These are phyloP conservation scores for Penicillium herquei DNA, from an alignment of 495 filamentous ascomycete genomes.

Conservation along the genomic window DNA sequence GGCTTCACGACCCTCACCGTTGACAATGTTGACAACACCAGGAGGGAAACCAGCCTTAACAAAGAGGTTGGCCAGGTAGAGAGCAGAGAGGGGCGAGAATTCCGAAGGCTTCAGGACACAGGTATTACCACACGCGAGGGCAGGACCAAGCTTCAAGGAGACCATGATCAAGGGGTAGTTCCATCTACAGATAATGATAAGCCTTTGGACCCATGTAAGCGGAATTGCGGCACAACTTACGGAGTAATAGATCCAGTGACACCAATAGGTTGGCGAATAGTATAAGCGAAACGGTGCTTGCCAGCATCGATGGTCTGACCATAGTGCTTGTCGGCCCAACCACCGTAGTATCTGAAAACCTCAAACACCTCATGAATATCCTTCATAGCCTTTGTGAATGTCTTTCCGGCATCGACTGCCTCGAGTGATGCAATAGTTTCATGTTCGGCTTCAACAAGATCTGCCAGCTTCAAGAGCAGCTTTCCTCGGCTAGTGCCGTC, in stretches of 20 bases:
- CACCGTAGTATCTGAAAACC: conserved; percentile 5
- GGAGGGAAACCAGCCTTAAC: conserved; percentile 75
- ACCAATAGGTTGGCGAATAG: conserved; percentile 50
- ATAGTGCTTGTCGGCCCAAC: conserved; percentile 6
- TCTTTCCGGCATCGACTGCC: conserved; percentile 91
- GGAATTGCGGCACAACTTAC: no score
- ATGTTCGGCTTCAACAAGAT: conserved; percentile 73
- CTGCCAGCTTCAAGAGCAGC: conserved; percentile 70
- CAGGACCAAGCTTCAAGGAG: conserved; percentile 9
- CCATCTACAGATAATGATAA: conserved; percentile 45
- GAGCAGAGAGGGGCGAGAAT: conserved; percentile 4
- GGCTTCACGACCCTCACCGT: conserved; percentile 75
- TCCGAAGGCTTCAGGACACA: conserved; percentile 8
- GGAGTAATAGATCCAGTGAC: conserved; percentile 92
- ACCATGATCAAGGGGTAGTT: conserved; percentile 59
- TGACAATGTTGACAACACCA: conserved; percentile 85
- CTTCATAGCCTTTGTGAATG: conserved; percentile 68
- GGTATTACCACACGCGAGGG: conserved; percentile 3
- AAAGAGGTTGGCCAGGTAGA: conserved; percentile 1
- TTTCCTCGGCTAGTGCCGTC: conserved; percentile 72
- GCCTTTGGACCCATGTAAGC: no score
- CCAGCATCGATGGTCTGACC: conserved; percentile 4
- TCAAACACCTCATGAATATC: background rate
- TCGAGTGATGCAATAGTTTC: conserved; percentile 76
- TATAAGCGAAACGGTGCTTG: background rate